These are phyloP conservation scores for Helminthosporium solani DNA, from an alignment of 2,329 filamentous ascomycete genomes.

Conservation along the genomic window DNA sequence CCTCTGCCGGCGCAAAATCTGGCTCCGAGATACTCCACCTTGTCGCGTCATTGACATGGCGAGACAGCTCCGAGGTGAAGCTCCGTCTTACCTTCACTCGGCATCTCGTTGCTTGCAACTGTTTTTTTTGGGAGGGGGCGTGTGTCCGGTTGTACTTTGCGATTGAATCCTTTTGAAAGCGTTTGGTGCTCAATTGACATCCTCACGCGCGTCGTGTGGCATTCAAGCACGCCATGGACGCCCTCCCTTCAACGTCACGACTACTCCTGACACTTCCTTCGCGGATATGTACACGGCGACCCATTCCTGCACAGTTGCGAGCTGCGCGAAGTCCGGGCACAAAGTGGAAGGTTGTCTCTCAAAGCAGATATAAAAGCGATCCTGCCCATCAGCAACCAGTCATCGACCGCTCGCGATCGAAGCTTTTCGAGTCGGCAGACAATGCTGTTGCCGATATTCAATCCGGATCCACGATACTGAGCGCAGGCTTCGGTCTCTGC, in stretches of 20 bases:
- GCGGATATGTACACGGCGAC: constrained; percentile 27
- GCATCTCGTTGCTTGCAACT: background rate
- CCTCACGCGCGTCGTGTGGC: constrained; percentile 1
- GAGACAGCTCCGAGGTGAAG: background rate
- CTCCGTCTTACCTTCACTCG: background rate
- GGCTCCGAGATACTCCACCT: constrained; percentile 3
- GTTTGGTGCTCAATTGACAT: constrained; percentile 3
- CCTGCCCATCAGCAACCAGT: constrained; percentile 20
- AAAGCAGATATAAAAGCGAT: constrained; percentile 25
- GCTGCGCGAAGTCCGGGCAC: constrained; percentile 18
- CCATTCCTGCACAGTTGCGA: constrained; percentile 31
- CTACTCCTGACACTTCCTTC: constrained; percentile 31
- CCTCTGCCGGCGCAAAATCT: constrained; percentile 12
- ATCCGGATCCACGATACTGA: constrained; percentile 40
- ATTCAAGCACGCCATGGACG: constrained; percentile 28
- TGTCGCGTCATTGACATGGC: background rate
- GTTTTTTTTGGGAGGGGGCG: no score
- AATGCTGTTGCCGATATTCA: constrained; percentile 42
- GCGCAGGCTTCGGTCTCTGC: constrained; percentile 43
- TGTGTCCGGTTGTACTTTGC: background rate
- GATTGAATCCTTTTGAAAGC: background rate
- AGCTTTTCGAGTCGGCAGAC: constrained; percentile 40
- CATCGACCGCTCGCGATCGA: constrained; percentile 39
- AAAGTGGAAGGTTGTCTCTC: constrained; percentile 25
- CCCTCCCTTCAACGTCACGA: constrained; percentile 29